Evolutionary conservation across 768 basidiomycete species (phyloP).

Genomic region (Albatrellus ellisii): DNA sequence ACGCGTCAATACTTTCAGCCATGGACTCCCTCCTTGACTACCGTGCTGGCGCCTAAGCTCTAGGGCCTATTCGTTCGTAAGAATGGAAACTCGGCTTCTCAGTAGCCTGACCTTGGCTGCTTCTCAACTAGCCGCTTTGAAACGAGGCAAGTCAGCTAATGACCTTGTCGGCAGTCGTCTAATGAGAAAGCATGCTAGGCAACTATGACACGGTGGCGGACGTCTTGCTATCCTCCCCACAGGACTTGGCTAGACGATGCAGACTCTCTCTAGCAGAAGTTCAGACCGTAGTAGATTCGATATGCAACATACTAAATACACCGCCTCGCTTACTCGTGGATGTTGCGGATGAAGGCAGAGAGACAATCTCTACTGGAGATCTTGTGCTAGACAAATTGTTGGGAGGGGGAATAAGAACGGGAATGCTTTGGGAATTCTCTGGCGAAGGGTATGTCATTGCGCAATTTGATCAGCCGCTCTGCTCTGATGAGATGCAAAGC

Average conservation of each 20-base stretch:
- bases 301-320: constrained; percentile 32
- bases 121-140: neutral
- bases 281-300: constrained; percentile 33
- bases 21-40: too few species aligned
- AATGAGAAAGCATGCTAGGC: constrained; percentile 26
- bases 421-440: constrained; percentile 77
- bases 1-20: too few species aligned
- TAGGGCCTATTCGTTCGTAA: too few species aligned
- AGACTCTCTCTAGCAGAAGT: constrained; percentile 36
- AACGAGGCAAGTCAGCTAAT: too few species aligned
- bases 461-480: neutral
- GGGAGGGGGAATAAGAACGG: constrained; percentile 68
- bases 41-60: too few species aligned
- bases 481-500: constrained; percentile 27
- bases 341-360: constrained; percentile 23
- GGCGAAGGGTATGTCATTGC: constrained; percentile 64
- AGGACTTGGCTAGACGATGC: constrained; percentile 45
- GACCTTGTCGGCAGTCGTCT: too few species aligned
- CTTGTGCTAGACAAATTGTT: constrained; percentile 48
- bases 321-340: constrained; percentile 29
- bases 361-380: constrained; percentile 67
- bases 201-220: constrained; percentile 35
- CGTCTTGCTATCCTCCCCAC: constrained; percentile 32
- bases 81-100: too few species aligned
- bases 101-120: too few species aligned